Conservation (phyloP, 305 asterid genomes). For the Fraxinus floribunda region DNA sequence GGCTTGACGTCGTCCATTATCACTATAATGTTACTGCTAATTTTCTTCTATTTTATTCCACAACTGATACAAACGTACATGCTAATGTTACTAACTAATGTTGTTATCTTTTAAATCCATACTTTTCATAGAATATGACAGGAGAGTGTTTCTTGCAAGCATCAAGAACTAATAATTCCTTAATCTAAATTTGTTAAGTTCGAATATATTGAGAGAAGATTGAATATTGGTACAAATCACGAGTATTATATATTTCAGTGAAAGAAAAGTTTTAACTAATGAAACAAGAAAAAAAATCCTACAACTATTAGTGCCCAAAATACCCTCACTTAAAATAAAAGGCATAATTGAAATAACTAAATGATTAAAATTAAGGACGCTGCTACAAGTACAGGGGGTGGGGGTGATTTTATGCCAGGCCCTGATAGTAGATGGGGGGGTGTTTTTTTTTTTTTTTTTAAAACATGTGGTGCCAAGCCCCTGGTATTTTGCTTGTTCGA, state of each 20-base stretch:
- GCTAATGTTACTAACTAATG: not conserved
- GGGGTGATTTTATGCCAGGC: too few species aligned
- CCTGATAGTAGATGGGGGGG: too few species aligned
- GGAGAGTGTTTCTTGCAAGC: not conserved
- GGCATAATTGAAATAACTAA: not conserved
- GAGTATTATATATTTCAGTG: not conserved
- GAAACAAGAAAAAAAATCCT: not conserved
- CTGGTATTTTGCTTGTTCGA: not conserved
- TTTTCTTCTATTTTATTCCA: not conserved
- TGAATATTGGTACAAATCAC: not conserved
- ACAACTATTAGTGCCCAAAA: not conserved
- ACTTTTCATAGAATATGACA: not conserved
- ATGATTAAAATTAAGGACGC: not conserved
- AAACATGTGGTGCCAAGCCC: too few species aligned
- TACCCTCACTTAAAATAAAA: not conserved
- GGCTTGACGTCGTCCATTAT: not conserved
- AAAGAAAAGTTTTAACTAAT: not conserved
- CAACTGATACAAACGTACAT: not conserved
- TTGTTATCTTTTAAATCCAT: not conserved
- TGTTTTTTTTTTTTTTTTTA: too few species aligned
- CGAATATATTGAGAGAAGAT: not conserved
- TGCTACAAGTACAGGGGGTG: too few species aligned
- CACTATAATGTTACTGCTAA: not conserved
- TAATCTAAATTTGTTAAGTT: not conserved
- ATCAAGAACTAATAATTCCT: not conserved